These are phyloP conservation scores for Picea glauca DNA, from an alignment of 75 land plant genomes.

Conservation along the genomic window DNA sequence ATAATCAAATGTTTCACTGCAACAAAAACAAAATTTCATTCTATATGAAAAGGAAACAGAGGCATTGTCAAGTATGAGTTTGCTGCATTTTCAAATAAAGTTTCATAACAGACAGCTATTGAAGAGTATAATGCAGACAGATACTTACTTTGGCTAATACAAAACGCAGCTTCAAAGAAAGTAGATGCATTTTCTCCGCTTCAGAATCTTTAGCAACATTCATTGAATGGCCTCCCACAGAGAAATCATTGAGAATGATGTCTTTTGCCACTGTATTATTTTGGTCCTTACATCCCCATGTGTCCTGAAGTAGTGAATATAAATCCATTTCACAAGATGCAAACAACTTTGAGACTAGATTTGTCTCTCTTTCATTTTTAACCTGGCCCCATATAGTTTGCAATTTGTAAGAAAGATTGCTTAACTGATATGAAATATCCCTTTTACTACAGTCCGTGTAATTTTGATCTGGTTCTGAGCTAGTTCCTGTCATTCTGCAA, in stretches of 20 bases:
- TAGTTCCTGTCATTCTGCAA: background rate
- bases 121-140: background rate
- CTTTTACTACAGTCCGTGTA: no score
- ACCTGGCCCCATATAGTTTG: no score
- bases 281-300: background rate
- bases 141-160: slow-evolving; percentile 2
- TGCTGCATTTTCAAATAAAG: no score
- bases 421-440: no score
- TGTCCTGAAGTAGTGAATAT: no score
- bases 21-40: background rate
- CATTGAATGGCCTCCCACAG: background rate
- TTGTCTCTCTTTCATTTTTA: no score
- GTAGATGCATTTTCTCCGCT: background rate
- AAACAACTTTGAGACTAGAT: no score
- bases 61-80: background rate
- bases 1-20: no score
- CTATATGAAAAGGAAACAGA: background rate
- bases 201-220: background rate
- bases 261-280: background rate
- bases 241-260: background rate
- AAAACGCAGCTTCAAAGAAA: background rate
- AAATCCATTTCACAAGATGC: no score
- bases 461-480: no score
- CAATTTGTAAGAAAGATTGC: no score
- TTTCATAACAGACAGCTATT: no score